These are phyloP conservation scores for Termitomyces sp. DNA, from an alignment of 768 basidiomycete genomes.

Conservation along the genomic window DNA sequence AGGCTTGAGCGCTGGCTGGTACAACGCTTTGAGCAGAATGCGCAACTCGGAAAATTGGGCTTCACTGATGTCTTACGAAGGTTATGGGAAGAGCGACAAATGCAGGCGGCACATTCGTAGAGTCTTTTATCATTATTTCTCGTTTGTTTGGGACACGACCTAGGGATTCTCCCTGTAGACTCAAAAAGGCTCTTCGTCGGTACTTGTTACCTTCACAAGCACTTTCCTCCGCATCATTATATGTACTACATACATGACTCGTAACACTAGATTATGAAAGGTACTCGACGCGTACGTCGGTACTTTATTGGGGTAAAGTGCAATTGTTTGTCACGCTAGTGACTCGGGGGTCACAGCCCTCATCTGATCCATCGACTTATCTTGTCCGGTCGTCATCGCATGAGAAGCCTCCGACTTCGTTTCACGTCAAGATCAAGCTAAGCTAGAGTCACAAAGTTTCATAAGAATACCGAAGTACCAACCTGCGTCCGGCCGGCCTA, in stretches of 20 bases:
- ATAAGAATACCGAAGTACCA: neutral
- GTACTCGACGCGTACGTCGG: neutral
- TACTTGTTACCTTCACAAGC: constrained; percentile 1
- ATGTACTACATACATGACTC: neutral
- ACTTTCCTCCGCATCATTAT: constrained; percentile 5
- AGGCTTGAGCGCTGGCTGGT: constrained; percentile 82
- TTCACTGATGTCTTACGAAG: constrained; percentile 85
- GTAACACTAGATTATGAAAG: constrained; percentile 10
- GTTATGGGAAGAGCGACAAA: constrained; percentile 70
- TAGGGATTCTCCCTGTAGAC: constrained; percentile 9
- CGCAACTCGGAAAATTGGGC: constrained; percentile 80
- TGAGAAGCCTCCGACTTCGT: constrained; percentile 8
- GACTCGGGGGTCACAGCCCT: constrained; percentile 11
- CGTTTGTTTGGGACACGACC: constrained; percentile 3
- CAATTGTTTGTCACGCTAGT: constrained; percentile 8
- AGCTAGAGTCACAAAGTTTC: constrained; percentile 1
- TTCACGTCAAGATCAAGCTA: constrained; percentile 12
- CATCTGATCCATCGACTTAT: neutral
- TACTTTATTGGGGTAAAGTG: constrained; percentile 12
- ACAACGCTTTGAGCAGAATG: constrained; percentile 90
- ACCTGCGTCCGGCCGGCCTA: neutral
- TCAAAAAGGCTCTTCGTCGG: constrained; percentile 10
- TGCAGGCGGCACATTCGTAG: constrained; percentile 15
- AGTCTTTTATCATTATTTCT: constrained; percentile 2
- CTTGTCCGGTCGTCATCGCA: constrained; percentile 3